These are phyloP conservation scores for Tolypocladium sp. DNA, from an alignment of 2,329 filamentous ascomycete genomes.

Conservation along the genomic window DNA sequence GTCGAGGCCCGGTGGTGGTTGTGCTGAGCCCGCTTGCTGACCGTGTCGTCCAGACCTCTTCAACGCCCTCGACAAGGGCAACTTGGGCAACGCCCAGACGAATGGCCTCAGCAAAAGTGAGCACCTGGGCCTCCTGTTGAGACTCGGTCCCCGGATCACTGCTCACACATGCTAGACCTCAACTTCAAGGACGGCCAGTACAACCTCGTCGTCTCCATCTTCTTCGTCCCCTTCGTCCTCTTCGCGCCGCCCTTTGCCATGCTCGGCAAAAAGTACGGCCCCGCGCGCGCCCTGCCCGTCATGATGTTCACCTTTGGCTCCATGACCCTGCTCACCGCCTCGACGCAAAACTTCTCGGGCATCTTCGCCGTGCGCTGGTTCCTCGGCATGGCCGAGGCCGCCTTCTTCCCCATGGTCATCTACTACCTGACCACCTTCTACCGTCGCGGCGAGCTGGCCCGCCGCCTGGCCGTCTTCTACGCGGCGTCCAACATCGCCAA, in stretches of 20 bases:
- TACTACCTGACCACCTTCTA: conserved; percentile 46
- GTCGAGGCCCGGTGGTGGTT: background rate
- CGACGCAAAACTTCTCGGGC: conserved; percentile 38
- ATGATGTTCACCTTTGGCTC: conserved; percentile 67
- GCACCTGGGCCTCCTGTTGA: background rate
- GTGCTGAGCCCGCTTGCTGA: background rate
- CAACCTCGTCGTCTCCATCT: conserved; percentile 62
- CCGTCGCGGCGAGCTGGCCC: conserved; percentile 33
- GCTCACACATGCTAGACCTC: conserved; percentile 18
- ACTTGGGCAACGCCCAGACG: conserved; percentile 47
- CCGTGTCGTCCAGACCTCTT: conserved; percentile 26
- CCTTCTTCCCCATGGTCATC: conserved; percentile 44
- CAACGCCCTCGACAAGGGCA: conserved; percentile 35
- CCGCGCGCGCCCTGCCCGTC: conserved; percentile 55
- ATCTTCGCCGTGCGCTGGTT: conserved; percentile 41
- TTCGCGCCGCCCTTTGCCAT: conserved; percentile 52
- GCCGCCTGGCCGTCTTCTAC: conserved; percentile 57
- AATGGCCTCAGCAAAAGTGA: conserved; percentile 28
- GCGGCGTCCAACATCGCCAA: conserved; percentile 67
- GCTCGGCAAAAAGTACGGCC: conserved; percentile 62
- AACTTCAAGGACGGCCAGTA: conserved; percentile 54
- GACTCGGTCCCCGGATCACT: no score
- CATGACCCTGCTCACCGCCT: conserved; percentile 51
- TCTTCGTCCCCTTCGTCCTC: conserved; percentile 68
- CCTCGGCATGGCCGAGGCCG: conserved; percentile 45